Evolutionary conservation across 352 stramenopile genomes (phyloP), one percentile per base, ranked within the genome.

Genomic region (Hyphochytrium catenoides): DNA sequence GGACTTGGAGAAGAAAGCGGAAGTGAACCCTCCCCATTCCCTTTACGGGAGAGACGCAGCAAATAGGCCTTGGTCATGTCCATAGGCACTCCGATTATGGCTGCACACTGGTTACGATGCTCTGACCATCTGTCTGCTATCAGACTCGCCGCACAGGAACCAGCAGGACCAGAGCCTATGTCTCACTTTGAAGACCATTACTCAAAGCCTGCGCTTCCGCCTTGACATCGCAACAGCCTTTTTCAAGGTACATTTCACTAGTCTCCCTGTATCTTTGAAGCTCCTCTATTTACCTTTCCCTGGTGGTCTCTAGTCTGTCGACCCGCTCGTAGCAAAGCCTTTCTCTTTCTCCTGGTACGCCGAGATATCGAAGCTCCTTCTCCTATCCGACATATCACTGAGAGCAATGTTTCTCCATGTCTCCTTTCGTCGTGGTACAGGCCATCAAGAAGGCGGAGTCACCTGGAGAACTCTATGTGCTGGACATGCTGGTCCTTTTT

Each of bases 121-220:
- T 9, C 14, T 9, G 28, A 9, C 8, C 31, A 35, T 12, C 14
- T 4, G 26, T 44, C 11, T 36, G 39, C 19, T 23, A 17, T 4
- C 8, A 21, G 8, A 9, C 7, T 2, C 14, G 17, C 9, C 19
- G 20, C 17, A 34, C 8, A 3, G 28, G 38, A 7, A 20, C 18
- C 0, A 41, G 19, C 11, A 29, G 29, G 9, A 65, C 54, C 30
- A 56, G 70, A 35, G 59, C 69, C n/a, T n/a, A 43, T 43, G 51
- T 17, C 43, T 72, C 4, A 54, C 70, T 5, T 37, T 69, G 4
- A 39, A 52, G 2, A 54, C 43, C 11, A 60, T 72, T 17, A 41
- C 63, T 7, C 59, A 72, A 32, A 52, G 57, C 3, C 62, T 67
- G 27, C 54, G 57, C 33, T 65, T 69, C 25, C 55, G 57, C 1